These are phyloP conservation scores for Kingdonia uniflora DNA, from an alignment of 164 flowering plant genomes.

Conservation along the genomic window DNA sequence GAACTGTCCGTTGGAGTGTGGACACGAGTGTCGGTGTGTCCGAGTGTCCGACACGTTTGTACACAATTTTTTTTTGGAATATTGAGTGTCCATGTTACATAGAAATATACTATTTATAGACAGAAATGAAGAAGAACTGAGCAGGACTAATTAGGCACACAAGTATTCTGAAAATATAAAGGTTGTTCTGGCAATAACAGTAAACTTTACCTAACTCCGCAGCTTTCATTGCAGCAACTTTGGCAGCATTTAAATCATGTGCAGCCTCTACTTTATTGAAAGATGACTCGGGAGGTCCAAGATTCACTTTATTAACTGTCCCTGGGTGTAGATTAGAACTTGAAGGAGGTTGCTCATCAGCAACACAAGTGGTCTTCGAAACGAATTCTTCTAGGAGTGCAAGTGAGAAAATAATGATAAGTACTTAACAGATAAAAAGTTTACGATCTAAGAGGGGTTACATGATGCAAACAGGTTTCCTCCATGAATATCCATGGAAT, in stretches of 20 bases:
- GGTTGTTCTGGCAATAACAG: not conserved
- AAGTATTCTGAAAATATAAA: not conserved
- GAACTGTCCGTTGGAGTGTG: no score
- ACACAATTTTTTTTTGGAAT: no score
- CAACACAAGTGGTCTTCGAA: slow-evolving; percentile 14
- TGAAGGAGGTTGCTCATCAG: slow-evolving; percentile 23
- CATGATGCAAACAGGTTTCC: no score
- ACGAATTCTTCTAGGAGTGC: slow-evolving; percentile 6
- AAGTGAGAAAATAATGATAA: no score
- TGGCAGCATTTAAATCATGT: slow-evolving; percentile 71
- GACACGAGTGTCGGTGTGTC: no score
- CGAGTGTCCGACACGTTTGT: no score
- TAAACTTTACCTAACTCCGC: slow-evolving; percentile 68
- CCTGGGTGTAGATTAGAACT: slow-evolving; percentile 28
- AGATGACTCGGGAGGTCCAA: slow-evolving; percentile 18
- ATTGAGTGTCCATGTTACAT: no score
- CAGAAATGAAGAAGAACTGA: not conserved
- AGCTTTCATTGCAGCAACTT: slow-evolving; percentile 90
- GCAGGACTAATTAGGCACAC: not conserved
- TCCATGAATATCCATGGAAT: no score
- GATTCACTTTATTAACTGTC: slow-evolving; percentile 16
- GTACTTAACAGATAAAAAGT: no score
- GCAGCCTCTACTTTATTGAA: slow-evolving; percentile 27
- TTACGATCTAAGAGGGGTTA: no score
- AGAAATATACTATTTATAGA: no score